Conservation (phyloP, 2,329 filamentous ascomycete genomes). For the Xylariaceae sp. region DNA sequence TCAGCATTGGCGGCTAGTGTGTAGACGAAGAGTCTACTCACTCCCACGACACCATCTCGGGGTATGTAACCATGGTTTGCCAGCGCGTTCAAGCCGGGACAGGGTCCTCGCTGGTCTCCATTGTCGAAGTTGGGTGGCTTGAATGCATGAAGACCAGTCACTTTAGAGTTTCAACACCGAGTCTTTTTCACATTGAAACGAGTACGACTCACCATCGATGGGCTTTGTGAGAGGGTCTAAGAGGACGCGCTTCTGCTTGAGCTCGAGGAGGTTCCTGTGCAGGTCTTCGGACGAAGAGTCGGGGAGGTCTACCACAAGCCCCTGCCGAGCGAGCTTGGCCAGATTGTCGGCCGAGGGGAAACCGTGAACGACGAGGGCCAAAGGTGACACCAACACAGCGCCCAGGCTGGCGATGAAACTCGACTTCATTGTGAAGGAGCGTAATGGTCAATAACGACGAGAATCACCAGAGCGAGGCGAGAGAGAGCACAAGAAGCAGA, state of each 20-base stretch:
- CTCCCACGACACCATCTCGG: conserved; percentile 25
- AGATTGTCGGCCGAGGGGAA: conserved; percentile 23
- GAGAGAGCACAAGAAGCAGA: too few relatives aligned
- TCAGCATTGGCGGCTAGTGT: conserved; percentile 2
- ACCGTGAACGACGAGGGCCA: conserved; percentile 1
- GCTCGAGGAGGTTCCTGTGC: conserved; percentile 5
- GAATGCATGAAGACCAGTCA: conserved; percentile 19
- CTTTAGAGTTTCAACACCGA: conserved; percentile 4
- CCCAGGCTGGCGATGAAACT: background rate
- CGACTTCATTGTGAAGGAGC: background rate
- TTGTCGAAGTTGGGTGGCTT: conserved; percentile 17
- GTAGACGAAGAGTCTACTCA: conserved; percentile 3
- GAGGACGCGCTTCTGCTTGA: conserved; percentile 18
- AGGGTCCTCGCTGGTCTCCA: conserved; percentile 29
- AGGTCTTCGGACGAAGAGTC: conserved; percentile 12
- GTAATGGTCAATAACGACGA: background rate
- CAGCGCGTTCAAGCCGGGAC: conserved; percentile 29
- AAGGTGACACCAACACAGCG: background rate
- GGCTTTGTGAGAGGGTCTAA: conserved; percentile 18
- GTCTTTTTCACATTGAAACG: background rate
- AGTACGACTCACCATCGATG: conserved; percentile 13
- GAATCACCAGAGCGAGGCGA: background rate
- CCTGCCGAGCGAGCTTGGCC: conserved; percentile 13
- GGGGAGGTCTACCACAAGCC: background rate
- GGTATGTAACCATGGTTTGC: conserved; percentile 31